Evolutionary conservation across 2,329 filamentous ascomycete genomes (phyloP).

Genomic region (Colletotrichum tanaceti): DNA sequence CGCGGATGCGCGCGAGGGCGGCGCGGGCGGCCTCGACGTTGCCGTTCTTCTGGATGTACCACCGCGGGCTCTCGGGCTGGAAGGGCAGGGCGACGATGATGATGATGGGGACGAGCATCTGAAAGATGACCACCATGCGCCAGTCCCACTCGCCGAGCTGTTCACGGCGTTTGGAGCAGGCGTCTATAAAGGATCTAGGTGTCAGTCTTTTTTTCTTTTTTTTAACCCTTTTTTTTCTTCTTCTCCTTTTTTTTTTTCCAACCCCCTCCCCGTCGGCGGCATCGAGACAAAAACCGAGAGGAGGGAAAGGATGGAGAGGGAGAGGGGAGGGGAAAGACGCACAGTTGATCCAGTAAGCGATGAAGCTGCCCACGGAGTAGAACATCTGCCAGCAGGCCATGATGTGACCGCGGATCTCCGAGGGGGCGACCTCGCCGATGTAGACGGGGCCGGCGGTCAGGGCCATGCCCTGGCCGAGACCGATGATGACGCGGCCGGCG

Average conservation of each 20-base stretch:
- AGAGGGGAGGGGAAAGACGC: not conserved
- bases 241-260: no score
- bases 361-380: slow-evolving; percentile 71
- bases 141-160: slow-evolving; percentile 77
- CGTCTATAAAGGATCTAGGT: slow-evolving; percentile 48
- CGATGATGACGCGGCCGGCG: slow-evolving; percentile 75
- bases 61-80: slow-evolving; percentile 75
- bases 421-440: slow-evolving; percentile 40
- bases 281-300: not conserved
- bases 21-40: slow-evolving; percentile 70
- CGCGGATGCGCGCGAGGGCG: slow-evolving; percentile 70
- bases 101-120: slow-evolving; percentile 73
- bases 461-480: slow-evolving; percentile 76
- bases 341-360: slow-evolving; percentile 63
- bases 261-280: not conserved
- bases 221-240: no score
- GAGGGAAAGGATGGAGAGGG: no score
- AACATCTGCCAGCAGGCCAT: slow-evolving; percentile 77
- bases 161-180: slow-evolving; percentile 65
- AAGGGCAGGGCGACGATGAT: slow-evolving; percentile 73
- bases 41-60: slow-evolving; percentile 72
- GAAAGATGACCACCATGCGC: slow-evolving; percentile 79
- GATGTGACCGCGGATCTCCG: slow-evolving; percentile 64
- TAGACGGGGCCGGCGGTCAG: slow-evolving; percentile 40
- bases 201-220: no score